Evolutionary conservation across 768 basidiomycete genomes (phyloP).

Genomic region (Suillus alpinus): DNA sequence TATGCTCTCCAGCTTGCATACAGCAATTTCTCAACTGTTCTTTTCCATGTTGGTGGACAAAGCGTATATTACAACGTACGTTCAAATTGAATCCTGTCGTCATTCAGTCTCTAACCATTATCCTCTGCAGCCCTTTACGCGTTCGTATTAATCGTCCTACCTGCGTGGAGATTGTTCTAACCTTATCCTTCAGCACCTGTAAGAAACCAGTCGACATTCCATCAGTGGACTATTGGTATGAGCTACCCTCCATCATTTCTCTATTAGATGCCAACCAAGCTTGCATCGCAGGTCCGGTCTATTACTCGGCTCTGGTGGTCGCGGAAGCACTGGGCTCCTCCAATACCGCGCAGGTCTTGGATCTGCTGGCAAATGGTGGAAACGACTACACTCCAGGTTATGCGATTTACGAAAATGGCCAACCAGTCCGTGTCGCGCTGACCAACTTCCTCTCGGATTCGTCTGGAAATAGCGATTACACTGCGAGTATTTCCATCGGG

Average conservation of each 20-base stretch:
- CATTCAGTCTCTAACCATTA: not conserved
- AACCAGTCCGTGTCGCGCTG: slow-evolving; percentile 57
- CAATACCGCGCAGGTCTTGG: slow-evolving; percentile 63
- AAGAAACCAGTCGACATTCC: slow-evolving; percentile 52
- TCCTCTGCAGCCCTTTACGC: slow-evolving; percentile 36
- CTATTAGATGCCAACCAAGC: not conserved
- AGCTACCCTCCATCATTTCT: not conserved
- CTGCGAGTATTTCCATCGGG: slow-evolving; percentile 48
- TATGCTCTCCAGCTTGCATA: slow-evolving; percentile 52
- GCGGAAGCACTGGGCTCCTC: slow-evolving; percentile 70
- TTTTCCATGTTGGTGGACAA: slow-evolving; percentile 59
- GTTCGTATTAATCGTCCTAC: slow-evolving; percentile 11
- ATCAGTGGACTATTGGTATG: slow-evolving; percentile 63
- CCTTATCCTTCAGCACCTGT: slow-evolving; percentile 42
- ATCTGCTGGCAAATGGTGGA: slow-evolving; percentile 52
- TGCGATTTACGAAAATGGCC: slow-evolving; percentile 71
- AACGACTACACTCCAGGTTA: slow-evolving; percentile 55
- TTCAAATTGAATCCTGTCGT: slow-evolving; percentile 1
- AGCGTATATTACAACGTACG: slow-evolving; percentile 63
- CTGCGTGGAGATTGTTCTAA: not conserved
- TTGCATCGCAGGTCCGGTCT: slow-evolving; percentile 43
- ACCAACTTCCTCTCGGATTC: slow-evolving; percentile 73
- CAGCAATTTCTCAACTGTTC: slow-evolving; percentile 41
- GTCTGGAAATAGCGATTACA: slow-evolving; percentile 52
- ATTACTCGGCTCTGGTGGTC: slow-evolving; percentile 69